phyloP scores from a whole-genome alignment of 2,329 filamentous ascomycete genomes.

The Pseudopyricularia javanii region DNA sequence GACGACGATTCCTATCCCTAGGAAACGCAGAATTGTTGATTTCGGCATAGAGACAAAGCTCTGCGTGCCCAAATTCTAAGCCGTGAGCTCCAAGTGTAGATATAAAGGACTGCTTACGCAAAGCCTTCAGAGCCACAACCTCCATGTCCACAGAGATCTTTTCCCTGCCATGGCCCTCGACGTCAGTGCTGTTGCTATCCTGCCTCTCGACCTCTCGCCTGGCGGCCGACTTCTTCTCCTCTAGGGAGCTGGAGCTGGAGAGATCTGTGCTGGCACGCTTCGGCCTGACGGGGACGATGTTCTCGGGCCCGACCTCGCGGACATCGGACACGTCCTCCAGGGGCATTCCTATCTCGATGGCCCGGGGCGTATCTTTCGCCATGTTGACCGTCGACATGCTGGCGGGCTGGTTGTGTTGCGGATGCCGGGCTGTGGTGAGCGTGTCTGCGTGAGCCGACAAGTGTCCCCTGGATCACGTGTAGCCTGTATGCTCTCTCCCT shows the following conservation, averaged over 20 bases:
- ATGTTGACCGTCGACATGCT: not conserved
- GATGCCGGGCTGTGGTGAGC: no score
- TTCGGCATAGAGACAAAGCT: not conserved
- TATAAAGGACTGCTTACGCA: slow-evolving; percentile 2
- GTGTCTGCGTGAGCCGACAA: no score
- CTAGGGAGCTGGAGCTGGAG: not conserved
- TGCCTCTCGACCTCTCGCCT: not conserved
- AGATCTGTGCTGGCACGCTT: not conserved
- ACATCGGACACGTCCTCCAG: not conserved
- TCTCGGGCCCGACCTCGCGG: not conserved
- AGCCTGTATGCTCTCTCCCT: no score
- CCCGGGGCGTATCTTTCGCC: not conserved
- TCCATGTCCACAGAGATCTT: slow-evolving; percentile 2
- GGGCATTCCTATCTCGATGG: not conserved
- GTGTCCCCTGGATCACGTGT: no score
- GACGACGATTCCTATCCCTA: not conserved
- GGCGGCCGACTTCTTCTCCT: not conserved
- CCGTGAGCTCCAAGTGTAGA: not conserved
- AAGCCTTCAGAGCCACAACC: slow-evolving; percentile 8
- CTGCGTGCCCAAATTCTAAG: not conserved
- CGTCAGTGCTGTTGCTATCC: not conserved
- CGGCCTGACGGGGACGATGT: not conserved
- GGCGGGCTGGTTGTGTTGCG: not conserved
- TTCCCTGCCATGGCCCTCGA: slow-evolving; percentile 1
- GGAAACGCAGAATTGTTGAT: not conserved